Evolutionary conservation across 352 stramenopile genomes (phyloP).

Genomic region (Phytophthora foliorum): DNA sequence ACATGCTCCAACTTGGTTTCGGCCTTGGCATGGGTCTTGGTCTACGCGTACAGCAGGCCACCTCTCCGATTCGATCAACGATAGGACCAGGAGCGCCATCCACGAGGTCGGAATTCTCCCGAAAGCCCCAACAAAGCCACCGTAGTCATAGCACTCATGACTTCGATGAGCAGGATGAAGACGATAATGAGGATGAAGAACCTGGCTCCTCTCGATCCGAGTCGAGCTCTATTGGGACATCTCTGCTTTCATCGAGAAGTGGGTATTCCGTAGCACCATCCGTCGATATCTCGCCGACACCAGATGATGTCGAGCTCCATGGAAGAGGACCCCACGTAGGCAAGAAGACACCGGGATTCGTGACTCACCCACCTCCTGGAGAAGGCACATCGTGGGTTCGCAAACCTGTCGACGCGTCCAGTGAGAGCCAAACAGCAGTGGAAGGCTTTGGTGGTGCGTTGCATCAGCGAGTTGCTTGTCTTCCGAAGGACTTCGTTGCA

Average conservation of each 20-base stretch:
- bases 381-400: constrained; percentile 65
- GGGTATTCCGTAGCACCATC: constrained; percentile 53
- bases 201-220: constrained; percentile 41
- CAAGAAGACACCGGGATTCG: constrained; percentile 68
- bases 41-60: constrained; percentile 64
- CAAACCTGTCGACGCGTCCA: constrained; percentile 62
- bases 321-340: constrained; percentile 36
- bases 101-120: constrained; percentile 19
- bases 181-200: constrained; percentile 39
- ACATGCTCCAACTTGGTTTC: constrained; percentile 87
- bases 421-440: constrained; percentile 74
- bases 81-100: constrained; percentile 15
- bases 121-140: constrained; percentile 16
- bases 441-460: constrained; percentile 62
- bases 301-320: constrained; percentile 61
- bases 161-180: constrained; percentile 27
- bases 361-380: constrained; percentile 64
- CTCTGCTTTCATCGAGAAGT: constrained; percentile 42
- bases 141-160: constrained; percentile 4
- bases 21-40: constrained; percentile 92
- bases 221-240: constrained; percentile 35
- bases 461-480: constrained; percentile 71
- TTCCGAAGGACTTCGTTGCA: constrained; percentile 76
- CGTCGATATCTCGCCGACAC: constrained; percentile 59
- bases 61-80: constrained; percentile 21